phyloP scores from a whole-genome alignment of 805 yeast genomes.

The Myxozyma melibiosi region DNA sequence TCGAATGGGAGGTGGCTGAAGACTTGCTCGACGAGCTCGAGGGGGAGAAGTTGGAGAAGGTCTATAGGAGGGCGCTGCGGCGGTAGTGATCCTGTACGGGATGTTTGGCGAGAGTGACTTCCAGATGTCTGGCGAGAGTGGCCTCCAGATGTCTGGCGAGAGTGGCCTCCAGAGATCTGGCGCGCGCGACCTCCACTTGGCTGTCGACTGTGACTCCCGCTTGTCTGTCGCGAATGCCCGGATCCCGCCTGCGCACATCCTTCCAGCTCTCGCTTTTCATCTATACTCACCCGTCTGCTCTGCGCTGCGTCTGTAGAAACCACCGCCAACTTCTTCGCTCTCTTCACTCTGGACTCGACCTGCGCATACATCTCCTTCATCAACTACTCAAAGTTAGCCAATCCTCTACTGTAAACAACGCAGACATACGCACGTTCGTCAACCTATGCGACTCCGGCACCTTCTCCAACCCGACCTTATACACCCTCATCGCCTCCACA shows the following conservation, averaged over 20 bases:
- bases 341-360: too few relatives aligned
- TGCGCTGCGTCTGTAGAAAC: too few relatives aligned
- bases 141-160: neutral
- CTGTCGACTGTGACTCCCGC: neutral
- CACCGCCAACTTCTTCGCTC: too few relatives aligned
- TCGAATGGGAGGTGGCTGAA: slow-evolving; percentile 5
- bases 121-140: neutral
- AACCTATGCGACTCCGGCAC: neutral
- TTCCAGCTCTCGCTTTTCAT: too few relatives aligned
- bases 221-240: too few relatives aligned
- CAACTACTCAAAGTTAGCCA: too few relatives aligned
- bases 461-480: slow-evolving; percentile 5
- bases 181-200: neutral
- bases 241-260: too few relatives aligned
- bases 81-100: neutral
- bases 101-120: neutral
- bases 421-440: neutral
- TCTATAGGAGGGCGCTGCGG: neutral
- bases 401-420: too few relatives aligned
- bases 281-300: neutral
- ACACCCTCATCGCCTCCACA: slow-evolving; percentile 4
- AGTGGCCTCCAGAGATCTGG: neutral
- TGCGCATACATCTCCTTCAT: slow-evolving; percentile 7
- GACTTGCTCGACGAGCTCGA: slow-evolving; percentile 15
- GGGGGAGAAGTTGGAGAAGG: slow-evolving; percentile 10